Evolutionary conservation across 345 rosid genomes (phyloP).

Genomic region (Orychophragmus violaceus): DNA sequence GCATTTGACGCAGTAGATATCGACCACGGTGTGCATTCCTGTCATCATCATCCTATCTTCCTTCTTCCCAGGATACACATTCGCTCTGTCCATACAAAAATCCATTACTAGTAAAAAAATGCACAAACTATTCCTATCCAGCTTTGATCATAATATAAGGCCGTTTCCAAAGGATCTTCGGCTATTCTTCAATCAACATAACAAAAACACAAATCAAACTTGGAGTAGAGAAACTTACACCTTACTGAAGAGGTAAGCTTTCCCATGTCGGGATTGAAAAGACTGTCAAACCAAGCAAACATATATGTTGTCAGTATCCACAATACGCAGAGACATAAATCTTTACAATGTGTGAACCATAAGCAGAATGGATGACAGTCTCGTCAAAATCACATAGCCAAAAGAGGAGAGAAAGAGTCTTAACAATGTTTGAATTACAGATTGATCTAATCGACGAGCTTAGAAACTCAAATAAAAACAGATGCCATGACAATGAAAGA

Average conservation of each 20-base stretch:
- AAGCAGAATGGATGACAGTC: neutral
- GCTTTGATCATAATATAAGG: neutral
- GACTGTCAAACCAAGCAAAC: slow-evolving; percentile 37
- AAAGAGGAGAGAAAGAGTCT: neutral
- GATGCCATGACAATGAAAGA: neutral
- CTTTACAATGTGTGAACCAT: neutral
- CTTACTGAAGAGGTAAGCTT: slow-evolving; percentile 87
- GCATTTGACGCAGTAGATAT: slow-evolving; percentile 72
- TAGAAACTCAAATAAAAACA: neutral
- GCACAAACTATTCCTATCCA: neutral
- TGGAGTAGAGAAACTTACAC: slow-evolving; percentile 76
- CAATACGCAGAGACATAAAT: neutral
- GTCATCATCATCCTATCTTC: too few species aligned
- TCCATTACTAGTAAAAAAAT: neutral
- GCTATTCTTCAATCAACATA: neutral
- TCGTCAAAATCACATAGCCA: too few species aligned
- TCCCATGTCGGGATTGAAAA: too few species aligned
- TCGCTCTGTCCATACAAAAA: slow-evolving; percentile 41
- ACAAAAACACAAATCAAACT: neutral
- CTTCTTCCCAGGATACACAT: slow-evolving; percentile 60
- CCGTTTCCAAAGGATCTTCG: neutral
- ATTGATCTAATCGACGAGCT: slow-evolving; percentile 1
- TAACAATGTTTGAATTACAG: neutral
- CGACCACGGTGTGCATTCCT: too few species aligned
- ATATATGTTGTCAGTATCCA: neutral